Evolutionary conservation across 192 early-diverging fungal species (phyloP), one percentile per base, ranked within the genome.

Genomic region (Coemansia sp.): DNA sequence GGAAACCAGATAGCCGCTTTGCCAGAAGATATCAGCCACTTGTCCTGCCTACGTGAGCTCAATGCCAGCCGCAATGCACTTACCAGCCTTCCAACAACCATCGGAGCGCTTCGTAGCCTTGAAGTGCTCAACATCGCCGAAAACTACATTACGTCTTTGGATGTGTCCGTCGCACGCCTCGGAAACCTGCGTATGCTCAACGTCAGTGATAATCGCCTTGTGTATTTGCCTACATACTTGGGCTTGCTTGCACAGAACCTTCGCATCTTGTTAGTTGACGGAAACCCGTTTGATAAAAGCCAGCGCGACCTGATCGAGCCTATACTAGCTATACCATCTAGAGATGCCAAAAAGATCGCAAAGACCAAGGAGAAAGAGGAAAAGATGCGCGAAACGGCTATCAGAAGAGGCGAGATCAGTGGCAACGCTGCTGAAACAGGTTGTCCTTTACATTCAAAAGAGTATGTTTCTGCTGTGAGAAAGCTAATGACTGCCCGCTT

Each of bases 121-220:
- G 82, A 83, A 66, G 60, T 79, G 9, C 64, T 83, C 34, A 68
- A 74, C 48, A 40, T 83, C 4, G 71, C 76, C 7, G 60, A 73
- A 49, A 83, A 83, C 74, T 46, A 66, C 48, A 65, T 83, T 25
- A 40, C 45, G 5, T 49, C 59, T 3, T 60, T 83, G 19, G 64
- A 79, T 13, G 45, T 57, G 14, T 67, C 60, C 32, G 22, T 83
- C 8, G 65, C 73, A 17, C 76, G 67, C 20, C 68, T 83, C 58
- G 65, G 65, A 25, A 48, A 32, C 10, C 71, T 83, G 59, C 76
- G 74, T 19, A 67, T 75, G 64, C 70, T 83, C 53, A 74, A 78
- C 53, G 56, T 83, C n/a, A 78, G 81, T 54, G 63, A 75, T 49
- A 83, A 83, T 59, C 63, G 70, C 10, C 59, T 83, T 54, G 53